These are phyloP conservation scores for Furcasterigmium sp. DNA, from an alignment of 2,329 filamentous ascomycete species.

Conservation along the genomic window DNA sequence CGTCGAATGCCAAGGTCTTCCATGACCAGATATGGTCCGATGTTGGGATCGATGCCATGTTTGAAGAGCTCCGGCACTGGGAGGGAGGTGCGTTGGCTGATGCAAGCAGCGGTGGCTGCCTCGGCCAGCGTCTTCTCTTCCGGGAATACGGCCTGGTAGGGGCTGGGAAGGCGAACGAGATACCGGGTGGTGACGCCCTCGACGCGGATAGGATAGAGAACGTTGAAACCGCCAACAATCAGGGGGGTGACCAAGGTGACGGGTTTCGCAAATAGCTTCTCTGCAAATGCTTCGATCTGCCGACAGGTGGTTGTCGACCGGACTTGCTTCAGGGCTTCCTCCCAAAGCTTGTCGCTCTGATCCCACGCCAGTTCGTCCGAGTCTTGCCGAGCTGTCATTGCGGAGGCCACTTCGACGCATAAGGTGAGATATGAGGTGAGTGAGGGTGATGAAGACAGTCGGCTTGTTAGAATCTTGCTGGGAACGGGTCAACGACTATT, in stretches of 20 bases:
- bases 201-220: constrained; percentile 9
- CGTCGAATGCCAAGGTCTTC: constrained; percentile 15
- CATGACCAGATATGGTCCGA: constrained; percentile 23
- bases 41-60: constrained; percentile 13
- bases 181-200: constrained; percentile 4
- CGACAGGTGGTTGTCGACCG: constrained; percentile 11
- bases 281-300: constrained; percentile 14
- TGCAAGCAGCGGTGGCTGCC: constrained; percentile 6
- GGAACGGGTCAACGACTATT: too few relatives aligned
- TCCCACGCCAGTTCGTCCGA: constrained; percentile 24
- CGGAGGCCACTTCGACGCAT: too few relatives aligned
- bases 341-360: constrained; percentile 19
- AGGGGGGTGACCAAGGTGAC: constrained; percentile 6
- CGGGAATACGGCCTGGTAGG: constrained; percentile 10
- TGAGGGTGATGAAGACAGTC: too few relatives aligned
- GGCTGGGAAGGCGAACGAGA: constrained; percentile 10
- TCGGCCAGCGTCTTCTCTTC: constrained; percentile 11
- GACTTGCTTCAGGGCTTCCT: constrained; percentile 17
- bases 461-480: too few relatives aligned
- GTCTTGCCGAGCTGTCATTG: constrained; percentile 20
- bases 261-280: constrained; percentile 10
- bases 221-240: constrained; percentile 12
- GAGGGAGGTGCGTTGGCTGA: constrained; percentile 5
- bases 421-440: too few relatives aligned
- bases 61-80: constrained; percentile 3